Conservation (phyloP, 2,329 filamentous ascomycete genomes). For the Microcyclospora pomicola region DNA sequence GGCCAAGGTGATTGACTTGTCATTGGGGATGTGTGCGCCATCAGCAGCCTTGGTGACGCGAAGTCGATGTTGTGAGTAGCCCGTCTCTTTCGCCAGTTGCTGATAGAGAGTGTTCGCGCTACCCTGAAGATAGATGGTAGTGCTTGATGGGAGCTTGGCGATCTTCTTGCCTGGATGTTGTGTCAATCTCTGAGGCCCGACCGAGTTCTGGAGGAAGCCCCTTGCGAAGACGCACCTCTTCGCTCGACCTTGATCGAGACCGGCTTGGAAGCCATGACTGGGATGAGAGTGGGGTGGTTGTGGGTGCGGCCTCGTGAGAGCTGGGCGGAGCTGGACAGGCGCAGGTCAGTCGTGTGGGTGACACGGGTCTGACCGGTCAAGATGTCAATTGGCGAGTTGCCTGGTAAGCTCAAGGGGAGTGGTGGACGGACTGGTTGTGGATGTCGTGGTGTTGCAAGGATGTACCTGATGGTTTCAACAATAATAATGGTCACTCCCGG, state of each 20-base stretch:
- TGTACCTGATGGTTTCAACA: too few relatives aligned
- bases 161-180: conserved; percentile 41
- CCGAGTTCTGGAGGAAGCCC: neutral
- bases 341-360: too few relatives aligned
- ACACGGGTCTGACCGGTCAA: too few relatives aligned
- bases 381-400: too few relatives aligned
- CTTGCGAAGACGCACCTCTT: conserved; percentile 22
- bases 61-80: conserved; percentile 44
- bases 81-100: conserved; percentile 40
- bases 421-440: too few relatives aligned
- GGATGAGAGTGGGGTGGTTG: neutral
- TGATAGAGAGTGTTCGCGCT: conserved; percentile 43
- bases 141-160: conserved; percentile 43
- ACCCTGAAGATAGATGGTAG: conserved; percentile 38
- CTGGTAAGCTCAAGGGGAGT: too few relatives aligned
- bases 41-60: conserved; percentile 52
- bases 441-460: too few relatives aligned
- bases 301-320: too few relatives aligned
- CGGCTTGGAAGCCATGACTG: conserved; percentile 28
- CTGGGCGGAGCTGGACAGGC: too few relatives aligned
- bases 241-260: conserved; percentile 32
- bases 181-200: neutral
- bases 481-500: too few relatives aligned
- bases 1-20: conserved; percentile 37
- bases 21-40: conserved; percentile 44